Evolutionary conservation across 2,329 filamentous ascomycete species (phyloP), one percentile per base, ranked within the genome.

Genomic region (Pyricularia pennisetigena): DNA sequence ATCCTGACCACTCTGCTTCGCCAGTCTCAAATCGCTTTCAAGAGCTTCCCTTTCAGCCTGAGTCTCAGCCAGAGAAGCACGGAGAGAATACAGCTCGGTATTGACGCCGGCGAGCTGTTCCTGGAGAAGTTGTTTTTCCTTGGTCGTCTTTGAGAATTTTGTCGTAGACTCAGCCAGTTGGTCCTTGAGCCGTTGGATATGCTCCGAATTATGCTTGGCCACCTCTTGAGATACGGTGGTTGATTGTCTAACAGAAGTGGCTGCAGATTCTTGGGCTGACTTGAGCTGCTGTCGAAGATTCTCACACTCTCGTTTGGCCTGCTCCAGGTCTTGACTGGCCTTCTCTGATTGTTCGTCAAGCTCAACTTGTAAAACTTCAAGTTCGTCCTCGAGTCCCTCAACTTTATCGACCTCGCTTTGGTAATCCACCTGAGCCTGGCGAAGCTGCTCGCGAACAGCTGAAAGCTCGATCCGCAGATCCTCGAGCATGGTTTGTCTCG

Each of bases 311-410:
- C 82, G 77, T 68, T 80, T 81, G 16, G 81, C 78, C 63, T 78
- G 77, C 66, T 78, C 74, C 10, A 84, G 74, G 63, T 83, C 81
- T 57, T 81, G 77, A 20, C 80, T 85, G 6, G 84, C 83, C 69
- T 86, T 84, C 71, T 89, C 86, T 62, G 84, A 84, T 75, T 90
- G 88, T 69, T 89, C 85, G 66, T 91, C 88, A 62, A 89, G 77
- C 54, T 83, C 85, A 26, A 83, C 82, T 75, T 93, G 90, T 16
- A 94, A 78, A 30, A 92, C 86, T 67, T 92, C 88, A n/a, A 93
- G 82, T 75, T 93, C 91, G 71, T 93, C 90, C 74, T 94, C 90
- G 24, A 94, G 76, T 8, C 84, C 83, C 69, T 90, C 86, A 1
- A 88, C 81, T 75, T 88, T 92, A 71, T 91, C 88, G 65, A 82